Evolutionary conservation across 2,329 filamentous ascomycete species (phyloP).

Genomic region (Trichoderma sp.): DNA sequence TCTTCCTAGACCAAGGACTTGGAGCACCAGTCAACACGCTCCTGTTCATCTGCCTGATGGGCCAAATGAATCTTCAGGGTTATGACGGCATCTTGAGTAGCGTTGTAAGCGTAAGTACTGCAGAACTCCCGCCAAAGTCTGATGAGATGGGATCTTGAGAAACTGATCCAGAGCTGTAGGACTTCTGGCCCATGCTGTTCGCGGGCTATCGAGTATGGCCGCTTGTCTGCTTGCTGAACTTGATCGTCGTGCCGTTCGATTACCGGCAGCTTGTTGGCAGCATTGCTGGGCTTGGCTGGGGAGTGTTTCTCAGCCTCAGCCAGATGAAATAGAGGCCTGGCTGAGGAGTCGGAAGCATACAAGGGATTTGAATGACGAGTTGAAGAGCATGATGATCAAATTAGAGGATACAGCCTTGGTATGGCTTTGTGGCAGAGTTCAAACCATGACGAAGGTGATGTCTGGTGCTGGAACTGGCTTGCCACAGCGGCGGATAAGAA

Average conservation of each 20-base stretch:
- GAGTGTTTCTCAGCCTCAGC: constrained; percentile 25
- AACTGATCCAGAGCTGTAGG: not conserved
- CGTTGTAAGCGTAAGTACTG: not conserved
- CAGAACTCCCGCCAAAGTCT: not conserved
- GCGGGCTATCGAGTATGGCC: constrained; percentile 24
- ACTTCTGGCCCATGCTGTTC: constrained; percentile 27
- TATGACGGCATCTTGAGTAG: constrained; percentile 2
- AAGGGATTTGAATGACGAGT: not conserved
- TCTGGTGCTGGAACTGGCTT: not conserved
- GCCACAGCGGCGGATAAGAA: too few species aligned
- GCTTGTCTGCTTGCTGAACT: constrained; percentile 19
- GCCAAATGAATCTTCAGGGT: constrained; percentile 21
- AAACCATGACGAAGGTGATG: not conserved
- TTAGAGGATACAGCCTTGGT: not conserved
- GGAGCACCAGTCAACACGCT: constrained; percentile 24
- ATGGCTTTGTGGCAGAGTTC: not conserved
- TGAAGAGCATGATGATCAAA: not conserved
- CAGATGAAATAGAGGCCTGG: constrained; percentile 9
- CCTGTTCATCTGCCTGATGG: constrained; percentile 27
- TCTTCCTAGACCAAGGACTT: constrained; percentile 21
- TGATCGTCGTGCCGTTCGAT: constrained; percentile 24
- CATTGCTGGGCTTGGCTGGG: constrained; percentile 23
- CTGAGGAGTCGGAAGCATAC: not conserved
- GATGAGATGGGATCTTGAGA: not conserved
- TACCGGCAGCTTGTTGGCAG: constrained; percentile 24